These are phyloP conservation scores for Ophiocordyceps camponoti-floridani DNA, from an alignment of 2,329 filamentous ascomycete genomes.

Conservation along the genomic window DNA sequence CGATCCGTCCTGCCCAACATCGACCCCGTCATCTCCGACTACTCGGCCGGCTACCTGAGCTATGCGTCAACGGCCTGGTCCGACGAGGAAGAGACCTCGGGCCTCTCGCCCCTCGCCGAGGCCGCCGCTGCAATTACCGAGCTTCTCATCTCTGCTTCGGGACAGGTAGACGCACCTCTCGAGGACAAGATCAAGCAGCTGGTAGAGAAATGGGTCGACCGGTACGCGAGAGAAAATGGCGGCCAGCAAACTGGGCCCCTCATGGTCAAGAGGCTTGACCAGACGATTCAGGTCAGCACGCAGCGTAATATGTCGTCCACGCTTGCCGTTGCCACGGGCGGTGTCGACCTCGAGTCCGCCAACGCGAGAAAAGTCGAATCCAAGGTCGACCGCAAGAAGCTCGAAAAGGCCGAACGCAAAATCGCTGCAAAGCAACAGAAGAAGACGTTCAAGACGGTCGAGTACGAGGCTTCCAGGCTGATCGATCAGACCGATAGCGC, in stretches of 20 bases:
- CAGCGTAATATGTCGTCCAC: slow-evolving; percentile 95
- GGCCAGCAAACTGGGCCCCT: slow-evolving; percentile 56
- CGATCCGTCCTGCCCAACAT: slow-evolving; percentile 70
- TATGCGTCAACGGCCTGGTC: slow-evolving; percentile 80
- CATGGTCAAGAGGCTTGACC: slow-evolving; percentile 69
- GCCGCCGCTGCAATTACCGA: slow-evolving; percentile 74
- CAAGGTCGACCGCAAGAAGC: slow-evolving; percentile 94
- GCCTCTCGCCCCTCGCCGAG: slow-evolving; percentile 62
- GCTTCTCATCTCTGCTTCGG: slow-evolving; percentile 83
- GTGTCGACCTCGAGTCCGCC: slow-evolving; percentile 84
- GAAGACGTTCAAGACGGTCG: slow-evolving; percentile 94
- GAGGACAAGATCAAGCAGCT: slow-evolving; percentile 65
- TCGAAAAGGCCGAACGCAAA: slow-evolving; percentile 96
- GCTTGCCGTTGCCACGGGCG: slow-evolving; percentile 65
- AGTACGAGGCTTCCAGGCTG: slow-evolving; percentile 87
- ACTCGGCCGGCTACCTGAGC: slow-evolving; percentile 83
- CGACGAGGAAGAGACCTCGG: slow-evolving; percentile 50
- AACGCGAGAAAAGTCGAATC: slow-evolving; percentile 91
- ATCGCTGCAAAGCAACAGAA: slow-evolving; percentile 97
- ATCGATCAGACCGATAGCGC: slow-evolving; percentile 67
- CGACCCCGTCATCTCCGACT: slow-evolving; percentile 77
- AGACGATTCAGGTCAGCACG: slow-evolving; percentile 84
- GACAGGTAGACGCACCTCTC: slow-evolving; percentile 52
- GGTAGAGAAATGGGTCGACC: slow-evolving; percentile 77
- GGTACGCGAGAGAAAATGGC: slow-evolving; percentile 58